Evolutionary conservation across 306 rosid genomes (phyloP).

Genomic region (Vicia villosa): DNA sequence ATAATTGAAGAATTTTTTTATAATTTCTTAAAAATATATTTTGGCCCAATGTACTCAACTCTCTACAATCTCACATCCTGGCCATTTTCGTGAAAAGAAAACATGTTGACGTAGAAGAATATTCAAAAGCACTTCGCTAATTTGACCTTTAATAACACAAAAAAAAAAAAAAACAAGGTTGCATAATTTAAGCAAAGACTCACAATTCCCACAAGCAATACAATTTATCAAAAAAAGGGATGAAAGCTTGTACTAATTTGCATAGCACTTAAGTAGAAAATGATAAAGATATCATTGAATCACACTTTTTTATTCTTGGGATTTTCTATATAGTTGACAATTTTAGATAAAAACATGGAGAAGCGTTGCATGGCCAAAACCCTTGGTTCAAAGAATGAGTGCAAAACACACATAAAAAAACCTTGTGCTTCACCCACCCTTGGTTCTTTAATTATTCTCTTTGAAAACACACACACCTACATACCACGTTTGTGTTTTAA

Average conservation of each 20-base stretch:
- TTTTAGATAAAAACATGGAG: conserved; percentile 9
- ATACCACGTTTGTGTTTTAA: no score
- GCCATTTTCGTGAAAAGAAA: conserved; percentile 39
- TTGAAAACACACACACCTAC: conserved; percentile 39
- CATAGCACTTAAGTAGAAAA: conserved; percentile 44
- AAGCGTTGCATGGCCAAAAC: conserved; percentile 42
- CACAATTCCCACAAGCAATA: conserved; percentile 48
- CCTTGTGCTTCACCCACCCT: conserved; percentile 54
- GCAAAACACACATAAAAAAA: conserved; percentile 43
- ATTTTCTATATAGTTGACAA: conserved; percentile 48
- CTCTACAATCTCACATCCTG: background rate
- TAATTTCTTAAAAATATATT: no score
- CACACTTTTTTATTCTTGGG: conserved; percentile 60
- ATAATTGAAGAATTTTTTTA: no score
- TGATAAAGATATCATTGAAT: conserved; percentile 59
- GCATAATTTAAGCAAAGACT: conserved; percentile 39
- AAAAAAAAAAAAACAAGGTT: conserved; percentile 45
- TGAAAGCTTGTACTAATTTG: conserved; percentile 34
- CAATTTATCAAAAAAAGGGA: conserved; percentile 36
- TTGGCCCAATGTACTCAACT: background rate
- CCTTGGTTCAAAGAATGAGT: conserved; percentile 64
- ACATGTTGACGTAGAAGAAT: conserved; percentile 27
- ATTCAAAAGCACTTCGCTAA: conserved; percentile 41
- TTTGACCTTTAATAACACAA: conserved; percentile 39
- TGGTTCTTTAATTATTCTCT: conserved; percentile 25